Base-by-base conservation (phyloP, 768 basidiomycete species). In the Tricholoma matsutake region DNA sequence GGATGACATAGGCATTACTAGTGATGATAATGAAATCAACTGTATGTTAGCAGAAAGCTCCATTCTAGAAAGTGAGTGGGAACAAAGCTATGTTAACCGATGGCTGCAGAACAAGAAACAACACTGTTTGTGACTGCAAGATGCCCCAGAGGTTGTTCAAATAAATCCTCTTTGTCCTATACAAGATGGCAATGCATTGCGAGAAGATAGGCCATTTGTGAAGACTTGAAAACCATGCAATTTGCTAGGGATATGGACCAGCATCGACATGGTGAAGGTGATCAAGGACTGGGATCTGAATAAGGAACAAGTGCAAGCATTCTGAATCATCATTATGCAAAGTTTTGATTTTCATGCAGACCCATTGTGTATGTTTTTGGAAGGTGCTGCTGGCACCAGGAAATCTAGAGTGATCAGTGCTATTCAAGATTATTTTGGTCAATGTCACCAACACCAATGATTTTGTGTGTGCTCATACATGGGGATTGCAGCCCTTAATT, bases 331-430 rank as follows among this genome's bases (percentile, higher is more conserved):
- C 22, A 22, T 22, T 9, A 22, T 6, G 9, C 43, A 22, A 5
- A 22, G 18, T 22, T 5, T 9, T 7, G 43, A 45, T 10, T 1
- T 20, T 4, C 20, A 45, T 45, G 43, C 1, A 20, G 43, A 20
- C 9, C 43, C 43, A 10, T 22, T 45, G 11, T 10, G 20, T 10
- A 45, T 45, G 43, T 45, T 45, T 22, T 22, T 45, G 9, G 43
- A 8, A n/a, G 22, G 31, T 4, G 58, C 78, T 2, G 78, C 75
- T 5, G 79, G 80, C 1, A 81, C 79, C 0, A 78, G 81, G 0
- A 82, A 81, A 66, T 45, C 43, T 4, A 18, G 22, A 10, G 43
- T 45, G 3, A 45, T 45, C 9, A 45, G 22, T 22, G 20, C 43
- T 1, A 20, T 22, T 20, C 20, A 10, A 13, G 43, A 45, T 22